Evolutionary conservation across 1,284 basidiomycete genomes (phyloP), one percentile per base, ranked within the genome.

Genomic region (Ustilago cynodontis): DNA sequence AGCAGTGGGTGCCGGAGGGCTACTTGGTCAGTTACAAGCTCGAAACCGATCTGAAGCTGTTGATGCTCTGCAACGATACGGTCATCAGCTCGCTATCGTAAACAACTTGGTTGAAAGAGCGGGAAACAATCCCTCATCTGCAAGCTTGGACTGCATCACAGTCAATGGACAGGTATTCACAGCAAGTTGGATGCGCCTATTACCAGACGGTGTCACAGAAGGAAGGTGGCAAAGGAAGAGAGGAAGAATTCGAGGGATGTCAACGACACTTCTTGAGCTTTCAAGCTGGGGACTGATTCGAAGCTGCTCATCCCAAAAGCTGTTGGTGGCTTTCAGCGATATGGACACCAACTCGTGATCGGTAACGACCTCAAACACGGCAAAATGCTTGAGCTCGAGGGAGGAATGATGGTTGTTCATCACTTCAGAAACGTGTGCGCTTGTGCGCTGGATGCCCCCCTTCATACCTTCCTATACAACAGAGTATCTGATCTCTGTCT

Each of bases 1-100:
- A 93, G 57, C 92, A 98, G 85, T 99, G 96, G 97, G 92, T 92
- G 0, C 91, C 91, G 1, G 91, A 94, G 61, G 95, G 94, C 0
- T 98, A 91, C 86, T 92, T 98, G 49, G 94, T 99, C 52, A 95
- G 94, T 1, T 99, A 99, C 90, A 99, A 99, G 94, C 91, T 99
- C 53, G 97, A 99, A 33, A 33, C 31, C 5, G 31, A 33, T 11
- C 31, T n/a, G n/a, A 99, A 88, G 93, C 96, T 0, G 90, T 91
- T 28, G 90, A 89, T 2, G 94, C 96, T 2, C 90, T 99, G 29
- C 91, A 94, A 72, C 90, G 95, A 24, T 99, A 99, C 85, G 95
- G 95, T 0, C 96, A 99, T 86, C 95, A 98, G 86, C 91, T 98
- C 29, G 97, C 99, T 54, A 94, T 99, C 78, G 96, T 94, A 28